phyloP scores from a whole-genome alignment of 2,329 filamentous ascomycete genomes.

The Fusarium globosum region DNA sequence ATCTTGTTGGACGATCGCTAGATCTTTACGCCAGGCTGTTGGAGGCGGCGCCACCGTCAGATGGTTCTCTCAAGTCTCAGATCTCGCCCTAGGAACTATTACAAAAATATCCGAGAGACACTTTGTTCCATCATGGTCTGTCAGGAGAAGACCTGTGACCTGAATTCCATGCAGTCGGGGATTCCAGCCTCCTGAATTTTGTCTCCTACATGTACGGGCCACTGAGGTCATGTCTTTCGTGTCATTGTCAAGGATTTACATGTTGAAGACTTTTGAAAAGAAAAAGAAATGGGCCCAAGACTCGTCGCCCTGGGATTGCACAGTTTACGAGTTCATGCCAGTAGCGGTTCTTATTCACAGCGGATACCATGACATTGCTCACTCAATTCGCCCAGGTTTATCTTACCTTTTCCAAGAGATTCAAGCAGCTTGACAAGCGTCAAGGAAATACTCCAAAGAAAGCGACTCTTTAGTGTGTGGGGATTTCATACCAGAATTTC shows the following conservation, averaged over 20 bases:
- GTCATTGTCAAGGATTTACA: background rate
- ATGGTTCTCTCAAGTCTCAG: constrained; percentile 30
- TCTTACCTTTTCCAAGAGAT: background rate
- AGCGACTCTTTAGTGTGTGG: background rate
- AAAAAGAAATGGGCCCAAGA: background rate
- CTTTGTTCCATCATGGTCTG: constrained; percentile 12
- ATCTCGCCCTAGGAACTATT: constrained; percentile 27
- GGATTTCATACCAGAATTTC: background rate
- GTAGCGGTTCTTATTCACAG: background rate
- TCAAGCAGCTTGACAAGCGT: background rate
- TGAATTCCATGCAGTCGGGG: constrained; percentile 11
- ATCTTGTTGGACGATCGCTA: background rate
- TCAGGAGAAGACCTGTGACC: constrained; percentile 7
- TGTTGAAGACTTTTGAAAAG: background rate
- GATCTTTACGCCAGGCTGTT: background rate
- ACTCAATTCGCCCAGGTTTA: background rate
- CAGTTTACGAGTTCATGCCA: background rate
- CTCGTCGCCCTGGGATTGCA: background rate
- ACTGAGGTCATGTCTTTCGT: background rate
- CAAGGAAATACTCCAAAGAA: background rate
- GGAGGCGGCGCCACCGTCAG: constrained; percentile 23
- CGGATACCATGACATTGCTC: background rate
- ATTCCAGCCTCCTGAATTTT: background rate
- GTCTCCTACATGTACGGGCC: background rate
- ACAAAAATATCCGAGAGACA: constrained; percentile 39